phyloP scores from a whole-genome alignment of 164 flowering plant species.

The Magnolia changhungtana region DNA sequence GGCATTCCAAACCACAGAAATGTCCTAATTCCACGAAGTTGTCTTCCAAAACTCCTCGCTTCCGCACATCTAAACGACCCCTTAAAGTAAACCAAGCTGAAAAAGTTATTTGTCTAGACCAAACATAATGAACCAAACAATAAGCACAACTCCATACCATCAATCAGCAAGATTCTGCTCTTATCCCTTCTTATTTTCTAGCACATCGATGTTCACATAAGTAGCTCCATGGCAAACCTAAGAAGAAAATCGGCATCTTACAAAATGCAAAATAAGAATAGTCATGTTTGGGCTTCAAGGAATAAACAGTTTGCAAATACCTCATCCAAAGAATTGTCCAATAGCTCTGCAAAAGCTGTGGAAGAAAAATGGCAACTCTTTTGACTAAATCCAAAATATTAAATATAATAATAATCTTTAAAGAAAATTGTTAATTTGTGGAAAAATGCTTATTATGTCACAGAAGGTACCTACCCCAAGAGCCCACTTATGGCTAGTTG shows the following conservation, averaged over 20 bases:
- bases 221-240: slow-evolving; percentile 85
- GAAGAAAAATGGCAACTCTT: neutral
- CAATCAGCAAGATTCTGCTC: slow-evolving; percentile 67
- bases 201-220: slow-evolving; percentile 66
- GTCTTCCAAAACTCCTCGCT: neutral
- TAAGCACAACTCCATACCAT: slow-evolving; percentile 49
- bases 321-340: slow-evolving; percentile 96
- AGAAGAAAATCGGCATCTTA: neutral
- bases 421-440: neutral
- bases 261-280: neutral
- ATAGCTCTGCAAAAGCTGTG: slow-evolving; percentile 97
- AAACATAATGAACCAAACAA: neutral
- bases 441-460: neutral
- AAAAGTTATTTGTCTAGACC: too few relatives aligned
- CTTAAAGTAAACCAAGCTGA: neutral
- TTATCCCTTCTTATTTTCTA: slow-evolving; percentile 60
- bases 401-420: too few relatives aligned
- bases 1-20: neutral
- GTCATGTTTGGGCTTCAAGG: neutral
- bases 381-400: neutral
- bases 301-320: slow-evolving; percentile 25
- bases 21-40: neutral
- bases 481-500: slow-evolving; percentile 99
- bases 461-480: slow-evolving; percentile 80
- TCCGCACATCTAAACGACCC: neutral